Evolutionary conservation across 148 eudicot genomes (phyloP).

Genomic region (Salicornia ramosissima): DNA sequence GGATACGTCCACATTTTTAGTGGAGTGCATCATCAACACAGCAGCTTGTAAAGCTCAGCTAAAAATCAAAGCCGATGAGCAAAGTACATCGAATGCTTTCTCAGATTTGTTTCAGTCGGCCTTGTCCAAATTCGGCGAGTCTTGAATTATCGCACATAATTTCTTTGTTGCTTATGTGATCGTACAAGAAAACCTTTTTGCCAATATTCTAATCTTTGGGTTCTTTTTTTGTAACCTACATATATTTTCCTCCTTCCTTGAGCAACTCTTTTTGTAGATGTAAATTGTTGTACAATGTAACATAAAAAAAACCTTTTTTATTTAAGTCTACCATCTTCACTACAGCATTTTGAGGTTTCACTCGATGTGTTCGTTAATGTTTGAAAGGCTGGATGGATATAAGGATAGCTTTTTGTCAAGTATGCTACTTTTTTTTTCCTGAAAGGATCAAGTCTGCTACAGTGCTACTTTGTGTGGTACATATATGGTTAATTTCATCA

Average conservation of each 20-base stretch:
- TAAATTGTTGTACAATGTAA: slow-evolving; percentile 28
- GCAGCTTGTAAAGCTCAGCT: slow-evolving; percentile 82
- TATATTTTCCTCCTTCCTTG: background rate
- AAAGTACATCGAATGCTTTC: slow-evolving; percentile 72
- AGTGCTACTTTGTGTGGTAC: too few species aligned
- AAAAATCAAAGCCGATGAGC: slow-evolving; percentile 93
- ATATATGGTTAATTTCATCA: too few species aligned
- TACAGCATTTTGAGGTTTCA: background rate
- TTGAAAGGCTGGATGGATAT: background rate
- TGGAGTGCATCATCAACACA: slow-evolving; percentile 85
- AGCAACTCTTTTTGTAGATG: slow-evolving; percentile 21
- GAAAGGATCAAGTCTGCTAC: too few species aligned
- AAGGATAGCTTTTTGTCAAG: too few species aligned
- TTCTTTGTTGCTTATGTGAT: slow-evolving; percentile 6
- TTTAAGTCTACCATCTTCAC: slow-evolving; percentile 12
- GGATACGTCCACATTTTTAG: slow-evolving; percentile 60
- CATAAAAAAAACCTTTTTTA: slow-evolving; percentile 9
- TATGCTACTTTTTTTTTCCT: too few species aligned
- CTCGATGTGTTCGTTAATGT: background rate
- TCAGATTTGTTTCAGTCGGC: slow-evolving; percentile 77
- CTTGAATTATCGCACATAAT: slow-evolving; percentile 20
- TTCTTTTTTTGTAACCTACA: background rate
- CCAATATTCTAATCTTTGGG: background rate
- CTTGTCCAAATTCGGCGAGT: slow-evolving; percentile 57
- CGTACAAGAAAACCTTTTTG: slow-evolving; percentile 2